A percentile compares a stretch with the other conserved stretches of the same genome.
Conservation (phyloP, 345 rosid genomes). For the Xanthoceras sorbifolium region DNA sequence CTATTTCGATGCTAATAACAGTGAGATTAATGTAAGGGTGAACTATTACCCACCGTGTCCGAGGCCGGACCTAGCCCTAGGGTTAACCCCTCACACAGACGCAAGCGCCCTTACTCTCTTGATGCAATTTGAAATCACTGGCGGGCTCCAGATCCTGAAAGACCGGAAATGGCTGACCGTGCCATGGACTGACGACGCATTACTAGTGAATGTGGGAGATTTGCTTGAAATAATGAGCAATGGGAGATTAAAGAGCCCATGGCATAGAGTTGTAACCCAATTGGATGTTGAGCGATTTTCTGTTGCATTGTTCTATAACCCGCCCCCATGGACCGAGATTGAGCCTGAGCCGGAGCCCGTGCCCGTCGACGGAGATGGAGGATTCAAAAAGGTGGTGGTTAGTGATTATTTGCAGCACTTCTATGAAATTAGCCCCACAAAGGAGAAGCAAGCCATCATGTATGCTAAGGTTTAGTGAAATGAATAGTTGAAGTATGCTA, state of each 20-base stretch:
- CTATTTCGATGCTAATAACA: conserved; percentile 4
- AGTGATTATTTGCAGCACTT: conserved; percentile 25
- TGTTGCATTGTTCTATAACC: conserved; percentile 32
- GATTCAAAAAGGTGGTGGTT: conserved; percentile 24
- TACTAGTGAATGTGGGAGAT: conserved; percentile 28
- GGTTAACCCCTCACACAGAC: conserved; percentile 42
- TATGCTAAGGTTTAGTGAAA: conserved; percentile 13
- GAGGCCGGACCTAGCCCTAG: conserved; percentile 34
- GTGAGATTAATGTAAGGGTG: conserved; percentile 29
- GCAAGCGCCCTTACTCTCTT: conserved; percentile 34
- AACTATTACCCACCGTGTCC: conserved; percentile 46
- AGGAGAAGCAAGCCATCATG: conserved; percentile 23
- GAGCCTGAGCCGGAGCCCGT: conserved; percentile 2
- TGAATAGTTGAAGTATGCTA: no score
- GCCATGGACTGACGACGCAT: conserved; percentile 16
- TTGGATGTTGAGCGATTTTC: conserved; percentile 21
- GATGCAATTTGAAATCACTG: conserved; percentile 13
- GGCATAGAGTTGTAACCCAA: conserved; percentile 31
- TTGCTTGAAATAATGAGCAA: conserved; percentile 32
- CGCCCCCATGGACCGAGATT: conserved; percentile 4
- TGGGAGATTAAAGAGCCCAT: conserved; percentile 31
- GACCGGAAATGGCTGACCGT: conserved; percentile 24
- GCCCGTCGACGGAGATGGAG: not conserved
- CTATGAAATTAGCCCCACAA: conserved; percentile 25
- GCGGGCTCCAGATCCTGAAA: conserved; percentile 10